Conservation (phyloP, 495 filamentous ascomycete genomes). For the Tetracladium setigerum region DNA sequence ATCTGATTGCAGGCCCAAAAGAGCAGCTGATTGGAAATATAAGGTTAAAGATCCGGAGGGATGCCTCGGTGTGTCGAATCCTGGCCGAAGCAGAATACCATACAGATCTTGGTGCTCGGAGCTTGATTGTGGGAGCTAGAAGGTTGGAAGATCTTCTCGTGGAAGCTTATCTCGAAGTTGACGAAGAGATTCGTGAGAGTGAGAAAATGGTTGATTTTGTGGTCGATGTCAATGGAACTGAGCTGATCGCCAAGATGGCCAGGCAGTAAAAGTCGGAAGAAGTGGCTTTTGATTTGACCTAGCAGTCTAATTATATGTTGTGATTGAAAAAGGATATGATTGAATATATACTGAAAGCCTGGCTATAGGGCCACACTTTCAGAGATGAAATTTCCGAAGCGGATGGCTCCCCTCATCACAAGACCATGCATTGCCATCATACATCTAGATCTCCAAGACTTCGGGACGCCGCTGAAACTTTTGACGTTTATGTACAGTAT, state of each 20-base stretch:
- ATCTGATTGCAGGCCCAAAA: conserved; percentile 16
- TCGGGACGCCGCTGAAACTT: too few species aligned
- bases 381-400: too few species aligned
- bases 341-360: too few species aligned
- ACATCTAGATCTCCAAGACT: too few species aligned
- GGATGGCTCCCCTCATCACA: too few species aligned
- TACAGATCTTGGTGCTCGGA: conserved; percentile 32
- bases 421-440: too few species aligned
- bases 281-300: not conserved
- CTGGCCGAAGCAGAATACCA: conserved; percentile 30
- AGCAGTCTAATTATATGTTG: too few species aligned
- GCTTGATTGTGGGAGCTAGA: conserved; percentile 20
- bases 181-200: conserved; percentile 23
- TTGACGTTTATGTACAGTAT: too few species aligned
- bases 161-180: conserved; percentile 22
- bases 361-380: too few species aligned
- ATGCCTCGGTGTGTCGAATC: conserved; percentile 27
- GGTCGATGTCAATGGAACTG: conserved; percentile 19
- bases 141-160: conserved; percentile 20
- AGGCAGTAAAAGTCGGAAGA: not conserved
- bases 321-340: too few species aligned
- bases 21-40: conserved; percentile 31
- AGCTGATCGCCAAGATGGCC: conserved; percentile 13
- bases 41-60: conserved; percentile 25
- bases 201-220: conserved; percentile 19